phyloP scores from a whole-genome alignment of 2,329 filamentous ascomycete genomes.

The Alternaria angustiovoidea region DNA sequence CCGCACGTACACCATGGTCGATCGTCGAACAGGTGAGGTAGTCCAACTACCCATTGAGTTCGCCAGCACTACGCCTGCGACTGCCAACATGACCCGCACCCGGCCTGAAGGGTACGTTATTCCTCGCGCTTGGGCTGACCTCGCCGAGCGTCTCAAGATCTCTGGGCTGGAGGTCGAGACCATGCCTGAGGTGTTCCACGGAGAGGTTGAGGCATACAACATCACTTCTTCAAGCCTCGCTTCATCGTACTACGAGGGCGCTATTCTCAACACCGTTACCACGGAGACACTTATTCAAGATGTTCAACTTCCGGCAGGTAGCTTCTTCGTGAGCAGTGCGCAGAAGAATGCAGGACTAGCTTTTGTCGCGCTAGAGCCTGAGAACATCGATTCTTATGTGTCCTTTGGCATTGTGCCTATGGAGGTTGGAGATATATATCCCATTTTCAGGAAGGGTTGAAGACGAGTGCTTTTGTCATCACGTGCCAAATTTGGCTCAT shows the following conservation, averaged over 20 bases:
- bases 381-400: slow-evolving; percentile 50
- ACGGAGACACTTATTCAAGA: slow-evolving; percentile 34
- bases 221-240: slow-evolving; percentile 42
- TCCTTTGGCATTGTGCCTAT: slow-evolving; percentile 49
- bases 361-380: slow-evolving; percentile 50
- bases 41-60: slow-evolving; percentile 47
- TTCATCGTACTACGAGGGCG: slow-evolving; percentile 46
- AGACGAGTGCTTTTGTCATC: not conserved
- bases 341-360: slow-evolving; percentile 51
- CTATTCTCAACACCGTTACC: slow-evolving; percentile 43
- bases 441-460: slow-evolving; percentile 39
- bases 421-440: slow-evolving; percentile 47
- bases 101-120: slow-evolving; percentile 49
- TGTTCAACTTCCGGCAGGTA: slow-evolving; percentile 42
- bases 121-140: slow-evolving; percentile 45
- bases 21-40: slow-evolving; percentile 40
- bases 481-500: too few relatives aligned
- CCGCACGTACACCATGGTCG: slow-evolving; percentile 47
- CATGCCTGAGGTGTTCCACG: slow-evolving; percentile 36
- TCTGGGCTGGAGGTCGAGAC: slow-evolving; percentile 47
- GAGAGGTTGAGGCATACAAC: slow-evolving; percentile 46
- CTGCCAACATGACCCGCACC: slow-evolving; percentile 45
- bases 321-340: slow-evolving; percentile 44
- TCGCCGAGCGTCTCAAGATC: slow-evolving; percentile 42
- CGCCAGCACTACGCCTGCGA: slow-evolving; percentile 45